phyloP scores from a whole-genome alignment of 441 rosid genomes.

The Populus hybrid region DNA sequence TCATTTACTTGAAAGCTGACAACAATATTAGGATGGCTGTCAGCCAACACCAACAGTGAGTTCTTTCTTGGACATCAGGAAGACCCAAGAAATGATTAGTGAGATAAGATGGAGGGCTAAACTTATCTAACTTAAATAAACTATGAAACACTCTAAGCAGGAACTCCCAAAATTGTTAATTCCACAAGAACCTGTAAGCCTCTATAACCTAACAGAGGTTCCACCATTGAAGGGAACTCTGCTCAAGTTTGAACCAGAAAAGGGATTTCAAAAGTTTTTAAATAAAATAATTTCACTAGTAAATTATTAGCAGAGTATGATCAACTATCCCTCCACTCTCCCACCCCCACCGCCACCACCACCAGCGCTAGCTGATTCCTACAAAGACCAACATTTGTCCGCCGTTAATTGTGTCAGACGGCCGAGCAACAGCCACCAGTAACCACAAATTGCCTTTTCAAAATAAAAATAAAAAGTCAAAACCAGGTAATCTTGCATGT shows the following conservation, averaged over 20 bases:
- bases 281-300: neutral
- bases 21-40: neutral
- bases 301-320: neutral
- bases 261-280: neutral
- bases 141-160: neutral
- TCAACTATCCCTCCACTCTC: neutral
- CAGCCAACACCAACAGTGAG: neutral
- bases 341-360: neutral
- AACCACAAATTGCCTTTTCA: neutral
- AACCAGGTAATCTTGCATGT: neutral
- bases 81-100: neutral
- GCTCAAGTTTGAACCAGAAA: neutral
- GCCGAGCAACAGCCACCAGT: neutral
- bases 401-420: neutral
- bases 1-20: neutral
- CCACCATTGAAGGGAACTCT: neutral
- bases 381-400: neutral
- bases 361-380: neutral
- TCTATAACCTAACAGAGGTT: neutral
- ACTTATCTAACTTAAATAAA: neutral
- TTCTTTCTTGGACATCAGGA: neutral
- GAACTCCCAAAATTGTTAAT: neutral
- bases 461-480: neutral
- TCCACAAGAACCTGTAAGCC: neutral
- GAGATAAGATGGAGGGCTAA: neutral